Evolutionary conservation across 2,329 filamentous ascomycete genomes (phyloP).

Genomic region (Microdochium paspali): DNA sequence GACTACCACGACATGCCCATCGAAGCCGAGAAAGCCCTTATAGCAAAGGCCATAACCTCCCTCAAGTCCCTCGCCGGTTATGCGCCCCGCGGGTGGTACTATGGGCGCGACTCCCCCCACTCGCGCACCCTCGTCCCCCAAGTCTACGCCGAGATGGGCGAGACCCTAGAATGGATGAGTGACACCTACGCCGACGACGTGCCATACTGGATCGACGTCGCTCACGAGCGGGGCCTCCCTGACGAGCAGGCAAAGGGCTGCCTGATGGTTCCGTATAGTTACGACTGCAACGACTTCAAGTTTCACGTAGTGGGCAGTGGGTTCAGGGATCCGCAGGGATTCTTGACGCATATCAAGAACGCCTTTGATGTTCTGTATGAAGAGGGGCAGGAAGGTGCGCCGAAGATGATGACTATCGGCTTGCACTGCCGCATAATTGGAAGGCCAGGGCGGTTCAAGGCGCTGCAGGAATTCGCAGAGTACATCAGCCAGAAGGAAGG

Average conservation of each 20-base stretch:
- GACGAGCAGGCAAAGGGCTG: slow-evolving; percentile 29
- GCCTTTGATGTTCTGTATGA: slow-evolving; percentile 45
- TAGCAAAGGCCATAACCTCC: slow-evolving; percentile 29
- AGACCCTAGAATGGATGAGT: slow-evolving; percentile 35
- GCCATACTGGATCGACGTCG: slow-evolving; percentile 45
- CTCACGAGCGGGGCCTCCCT: slow-evolving; percentile 29
- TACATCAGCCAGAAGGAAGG: slow-evolving; percentile 29
- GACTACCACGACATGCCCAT: slow-evolving; percentile 34
- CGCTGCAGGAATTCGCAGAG: slow-evolving; percentile 41
- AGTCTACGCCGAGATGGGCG: slow-evolving; percentile 41
- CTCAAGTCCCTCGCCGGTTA: slow-evolving; percentile 33
- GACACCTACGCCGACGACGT: slow-evolving; percentile 46
- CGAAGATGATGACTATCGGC: slow-evolving; percentile 50
- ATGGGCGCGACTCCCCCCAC: slow-evolving; percentile 33
- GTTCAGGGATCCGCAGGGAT: slow-evolving; percentile 32
- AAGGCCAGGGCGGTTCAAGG: slow-evolving; percentile 38
- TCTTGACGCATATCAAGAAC: slow-evolving; percentile 35
- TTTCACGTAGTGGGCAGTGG: slow-evolving; percentile 27
- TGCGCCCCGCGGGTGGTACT: slow-evolving; percentile 39
- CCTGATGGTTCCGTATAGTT: slow-evolving; percentile 43
- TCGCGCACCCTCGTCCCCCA: slow-evolving; percentile 34
- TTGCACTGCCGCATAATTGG: slow-evolving; percentile 29
- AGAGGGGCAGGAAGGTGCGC: slow-evolving; percentile 34
- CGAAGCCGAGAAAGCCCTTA: slow-evolving; percentile 36
- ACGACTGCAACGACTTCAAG: slow-evolving; percentile 46